Percentiles rank a stretch among this genome's conserved stretches.
Evolutionary conservation across 192 early-diverging fungal genomes (phyloP).

Genomic region (Radiomyces spectabilis): DNA sequence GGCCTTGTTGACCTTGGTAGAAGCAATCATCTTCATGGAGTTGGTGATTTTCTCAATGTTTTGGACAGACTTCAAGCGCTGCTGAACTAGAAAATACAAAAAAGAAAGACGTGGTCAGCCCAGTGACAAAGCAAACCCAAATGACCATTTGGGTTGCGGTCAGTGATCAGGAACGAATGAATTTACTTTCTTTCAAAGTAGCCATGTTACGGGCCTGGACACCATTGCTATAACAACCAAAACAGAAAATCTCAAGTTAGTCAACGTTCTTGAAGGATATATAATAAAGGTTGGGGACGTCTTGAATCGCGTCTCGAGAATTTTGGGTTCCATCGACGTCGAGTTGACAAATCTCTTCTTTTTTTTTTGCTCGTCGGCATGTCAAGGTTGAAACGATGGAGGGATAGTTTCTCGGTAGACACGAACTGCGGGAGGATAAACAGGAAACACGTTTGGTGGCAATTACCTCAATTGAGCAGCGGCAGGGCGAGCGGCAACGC

Average conservation of each 20-base stretch:
- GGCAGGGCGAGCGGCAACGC: conserved; percentile 29
- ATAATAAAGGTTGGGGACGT: not conserved
- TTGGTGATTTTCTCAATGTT: conserved; percentile 99
- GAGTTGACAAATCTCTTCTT: too few relatives aligned
- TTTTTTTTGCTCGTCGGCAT: too few relatives aligned
- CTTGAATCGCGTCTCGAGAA: too few relatives aligned
- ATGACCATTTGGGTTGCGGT: too few relatives aligned
- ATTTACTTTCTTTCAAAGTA: conserved; percentile 85
- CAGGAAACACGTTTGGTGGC: not conserved
- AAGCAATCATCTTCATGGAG: conserved; percentile 99
- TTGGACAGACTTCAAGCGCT: conserved; percentile 90
- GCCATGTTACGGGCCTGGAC: conserved; percentile 88
- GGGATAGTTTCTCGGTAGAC: not conserved
- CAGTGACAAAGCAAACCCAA: not conserved
- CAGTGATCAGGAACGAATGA: too few relatives aligned
- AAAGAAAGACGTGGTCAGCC: not conserved
- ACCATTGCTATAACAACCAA: conserved; percentile 37
- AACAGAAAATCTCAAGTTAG: not conserved
- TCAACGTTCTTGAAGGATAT: not conserved
- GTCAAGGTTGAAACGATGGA: too few relatives aligned
- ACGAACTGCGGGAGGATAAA: not conserved
- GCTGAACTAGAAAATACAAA: conserved; percentile 58
- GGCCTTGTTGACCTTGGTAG: conserved; percentile 92
- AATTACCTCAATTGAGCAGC: conserved; percentile 23
- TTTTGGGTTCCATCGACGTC: too few relatives aligned